A percentile compares a stretch with the other conserved stretches of the same genome.
These are phyloP conservation scores for Dipodascus geniculatus DNA, from an alignment of 805 yeast genomes.

Conservation along the genomic window DNA sequence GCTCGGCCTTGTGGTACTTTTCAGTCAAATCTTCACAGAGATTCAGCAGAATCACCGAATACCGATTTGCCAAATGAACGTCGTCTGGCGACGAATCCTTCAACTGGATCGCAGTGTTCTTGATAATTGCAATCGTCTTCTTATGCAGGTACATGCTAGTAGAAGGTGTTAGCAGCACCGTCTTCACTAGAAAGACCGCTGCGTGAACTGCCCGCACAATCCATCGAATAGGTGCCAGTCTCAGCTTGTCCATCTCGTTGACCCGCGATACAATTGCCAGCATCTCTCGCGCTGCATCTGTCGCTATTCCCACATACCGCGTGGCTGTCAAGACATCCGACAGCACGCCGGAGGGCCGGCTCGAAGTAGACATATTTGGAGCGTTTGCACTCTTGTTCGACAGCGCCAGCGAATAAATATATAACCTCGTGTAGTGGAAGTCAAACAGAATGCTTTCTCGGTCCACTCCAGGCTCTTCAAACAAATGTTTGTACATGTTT, in stretches of 20 bases:
- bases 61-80: conserved; percentile 69
- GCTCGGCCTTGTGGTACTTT: background rate
- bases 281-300: conserved; percentile 72
- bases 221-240: conserved; percentile 90
- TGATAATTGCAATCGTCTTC: conserved; percentile 56
- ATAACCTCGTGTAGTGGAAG: conserved; percentile 71
- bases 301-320: conserved; percentile 70
- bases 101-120: conserved; percentile 58
- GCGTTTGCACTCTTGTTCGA: conserved; percentile 22
- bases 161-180: conserved; percentile 33
- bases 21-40: conserved; percentile 31
- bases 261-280: conserved; percentile 60
- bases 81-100: conserved; percentile 85
- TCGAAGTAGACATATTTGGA: conserved; percentile 23
- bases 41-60: conserved; percentile 43
- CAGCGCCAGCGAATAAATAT: conserved; percentile 74
- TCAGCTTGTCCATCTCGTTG: conserved; percentile 45
- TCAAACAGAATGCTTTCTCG: conserved; percentile 69
- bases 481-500: conserved; percentile 42
- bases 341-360: conserved; percentile 32
- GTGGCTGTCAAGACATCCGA: conserved; percentile 61
- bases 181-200: conserved; percentile 81
- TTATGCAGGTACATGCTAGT: conserved; percentile 21
- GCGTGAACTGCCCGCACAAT: conserved; percentile 75
- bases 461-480: conserved; percentile 35